Evolutionary conservation across 78 protist genomes (phyloP).

Genomic region (Tieghemostelium lacteum): DNA sequence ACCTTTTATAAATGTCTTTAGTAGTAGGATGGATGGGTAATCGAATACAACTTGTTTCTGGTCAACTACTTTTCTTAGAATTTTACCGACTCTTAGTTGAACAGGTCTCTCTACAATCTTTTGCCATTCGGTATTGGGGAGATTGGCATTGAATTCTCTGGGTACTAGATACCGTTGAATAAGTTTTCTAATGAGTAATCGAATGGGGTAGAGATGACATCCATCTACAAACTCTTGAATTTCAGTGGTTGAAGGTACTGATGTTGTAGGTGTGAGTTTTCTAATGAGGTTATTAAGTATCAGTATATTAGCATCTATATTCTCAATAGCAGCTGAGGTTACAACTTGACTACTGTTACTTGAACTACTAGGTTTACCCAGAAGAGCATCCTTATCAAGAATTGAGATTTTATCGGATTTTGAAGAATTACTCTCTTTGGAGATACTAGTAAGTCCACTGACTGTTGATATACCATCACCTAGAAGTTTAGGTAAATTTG

Average conservation of each 20-base stretch:
- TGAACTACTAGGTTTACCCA: neutral
- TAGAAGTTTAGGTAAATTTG: neutral
- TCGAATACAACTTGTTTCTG: conserved; percentile 29
- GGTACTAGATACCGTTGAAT: conserved; percentile 66
- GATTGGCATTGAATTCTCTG: conserved; percentile 1
- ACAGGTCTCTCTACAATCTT: conserved; percentile 51
- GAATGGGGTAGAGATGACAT: conserved; percentile 30
- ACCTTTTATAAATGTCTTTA: conserved; percentile 52
- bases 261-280: conserved; percentile 38
- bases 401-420: neutral
- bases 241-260: conserved; percentile 49
- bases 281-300: conserved; percentile 22
- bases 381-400: neutral
- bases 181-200: conserved; percentile 16
- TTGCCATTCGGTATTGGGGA: conserved; percentile 28
- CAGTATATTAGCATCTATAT: neutral
- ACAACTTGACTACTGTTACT: neutral
- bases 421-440: neutral
- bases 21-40: conserved; percentile 20
- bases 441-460: neutral
- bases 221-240: conserved; percentile 27
- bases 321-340: neutral
- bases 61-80: conserved; percentile 46
- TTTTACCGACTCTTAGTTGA: conserved; percentile 62
- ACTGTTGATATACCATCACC: neutral